A percentile compares a stretch with the other conserved stretches of the same genome.
Conservation (phyloP, 129 eudicot genomes). For the Flaveria sonorensis region DNA sequence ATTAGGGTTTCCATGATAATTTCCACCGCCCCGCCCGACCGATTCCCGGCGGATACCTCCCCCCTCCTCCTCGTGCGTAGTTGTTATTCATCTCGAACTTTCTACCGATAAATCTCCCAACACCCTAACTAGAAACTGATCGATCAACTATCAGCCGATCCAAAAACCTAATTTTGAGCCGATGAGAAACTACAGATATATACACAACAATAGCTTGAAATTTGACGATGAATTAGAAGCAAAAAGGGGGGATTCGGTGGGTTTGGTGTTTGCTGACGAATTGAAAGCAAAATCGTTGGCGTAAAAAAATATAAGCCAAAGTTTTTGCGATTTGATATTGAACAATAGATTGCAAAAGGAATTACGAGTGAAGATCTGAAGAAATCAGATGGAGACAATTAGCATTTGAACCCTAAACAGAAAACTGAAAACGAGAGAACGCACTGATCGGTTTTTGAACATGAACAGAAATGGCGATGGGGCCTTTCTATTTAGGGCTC, state of each 20-base stretch:
- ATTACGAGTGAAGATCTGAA: conserved; percentile 29
- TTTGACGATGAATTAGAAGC: conserved; percentile 15
- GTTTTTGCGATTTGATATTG: conserved; percentile 31
- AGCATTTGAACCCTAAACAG: conserved; percentile 21
- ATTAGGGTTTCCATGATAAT: conserved; percentile 54
- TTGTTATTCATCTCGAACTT: conserved; percentile 51
- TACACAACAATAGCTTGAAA: conserved; percentile 30
- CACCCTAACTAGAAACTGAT: conserved; percentile 26
- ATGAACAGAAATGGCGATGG: conserved; percentile 23
- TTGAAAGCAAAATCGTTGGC: conserved; percentile 37
- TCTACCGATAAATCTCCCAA: conserved; percentile 16
- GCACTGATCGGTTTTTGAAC: conserved; percentile 8
- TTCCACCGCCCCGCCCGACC: conserved; percentile 43
- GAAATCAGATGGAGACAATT: conserved; percentile 19
- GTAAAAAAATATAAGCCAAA: conserved; percentile 42
- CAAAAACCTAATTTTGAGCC: conserved; percentile 25
- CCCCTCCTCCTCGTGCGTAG: conserved; percentile 59
- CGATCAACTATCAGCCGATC: conserved; percentile 38
- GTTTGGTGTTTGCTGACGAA: neutral
- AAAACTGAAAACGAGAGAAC: conserved; percentile 23
- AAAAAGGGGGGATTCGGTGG: neutral
- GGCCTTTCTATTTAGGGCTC: conserved; percentile 28
- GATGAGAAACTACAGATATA: conserved; percentile 6
- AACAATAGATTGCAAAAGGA: conserved; percentile 7
- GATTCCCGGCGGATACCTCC: conserved; percentile 93